These are phyloP conservation scores for Plantago ovata DNA, from an alignment of 257 asterid species.

Conservation along the genomic window DNA sequence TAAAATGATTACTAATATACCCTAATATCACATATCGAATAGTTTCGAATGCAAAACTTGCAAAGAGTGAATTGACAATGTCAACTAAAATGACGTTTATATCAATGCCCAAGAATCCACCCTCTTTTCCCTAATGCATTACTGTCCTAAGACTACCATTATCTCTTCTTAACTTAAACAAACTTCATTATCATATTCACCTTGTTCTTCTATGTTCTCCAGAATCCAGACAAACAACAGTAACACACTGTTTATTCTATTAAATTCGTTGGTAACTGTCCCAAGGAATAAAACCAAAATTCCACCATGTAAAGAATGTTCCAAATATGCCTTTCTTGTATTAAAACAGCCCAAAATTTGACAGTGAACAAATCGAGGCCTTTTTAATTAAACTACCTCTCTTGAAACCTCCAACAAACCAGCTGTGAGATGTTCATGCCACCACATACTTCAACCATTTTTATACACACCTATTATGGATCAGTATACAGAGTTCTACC, in stretches of 20 bases:
- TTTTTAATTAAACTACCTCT: slow-evolving; percentile 17
- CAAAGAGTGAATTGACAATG: no score
- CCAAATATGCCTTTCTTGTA: slow-evolving; percentile 12
- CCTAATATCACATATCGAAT: no score
- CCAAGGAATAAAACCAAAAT: neutral
- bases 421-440: slow-evolving; percentile 37
- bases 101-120: no score
- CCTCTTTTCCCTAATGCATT: neutral
- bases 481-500: neutral
- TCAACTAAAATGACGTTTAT: no score
- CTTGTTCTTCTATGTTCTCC: slow-evolving; percentile 17
- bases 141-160: neutral
- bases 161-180: neutral
- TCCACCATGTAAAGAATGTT: slow-evolving; percentile 5
- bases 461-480: slow-evolving; percentile 17
- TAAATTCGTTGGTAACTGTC: slow-evolving; percentile 12
- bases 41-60: no score
- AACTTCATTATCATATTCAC: neutral
- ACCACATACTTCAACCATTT: slow-evolving; percentile 20
- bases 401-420: slow-evolving; percentile 61
- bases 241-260: slow-evolving; percentile 13
- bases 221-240: slow-evolving; percentile 16
- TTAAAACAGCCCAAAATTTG: slow-evolving; percentile 11
- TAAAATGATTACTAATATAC: no score
- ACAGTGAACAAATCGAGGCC: slow-evolving; percentile 43